These are phyloP conservation scores for Cornus kousa DNA, from an alignment of 148 eudicot species.

Conservation along the genomic window DNA sequence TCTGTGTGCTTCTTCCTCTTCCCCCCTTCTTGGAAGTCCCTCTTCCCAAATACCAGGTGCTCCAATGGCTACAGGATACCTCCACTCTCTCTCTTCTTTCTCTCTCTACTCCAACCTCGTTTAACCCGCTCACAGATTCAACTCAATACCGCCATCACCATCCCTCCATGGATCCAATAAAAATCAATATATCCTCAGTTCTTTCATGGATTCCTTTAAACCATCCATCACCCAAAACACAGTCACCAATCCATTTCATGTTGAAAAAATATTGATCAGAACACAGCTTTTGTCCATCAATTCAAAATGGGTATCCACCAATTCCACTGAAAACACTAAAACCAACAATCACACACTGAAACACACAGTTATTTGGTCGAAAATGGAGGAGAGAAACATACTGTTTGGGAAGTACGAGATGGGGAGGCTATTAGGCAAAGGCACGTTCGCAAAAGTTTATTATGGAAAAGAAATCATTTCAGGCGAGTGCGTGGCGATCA, in stretches of 20 bases:
- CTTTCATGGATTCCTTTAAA: background rate
- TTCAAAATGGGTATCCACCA: background rate
- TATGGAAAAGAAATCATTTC: constrained; percentile 2
- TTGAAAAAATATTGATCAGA: too few relatives aligned
- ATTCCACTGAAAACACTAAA: background rate
- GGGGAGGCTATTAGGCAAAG: constrained; percentile 16
- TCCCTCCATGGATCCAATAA: background rate
- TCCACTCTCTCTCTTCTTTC: background rate
- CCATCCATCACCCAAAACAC: background rate
- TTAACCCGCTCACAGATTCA: background rate
- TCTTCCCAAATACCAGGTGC: background rate
- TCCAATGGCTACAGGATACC: background rate
- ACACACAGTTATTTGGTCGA: background rate
- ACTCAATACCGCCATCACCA: background rate
- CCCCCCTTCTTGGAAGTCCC: background rate
- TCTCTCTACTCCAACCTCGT: background rate
- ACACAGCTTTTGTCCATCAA: background rate
- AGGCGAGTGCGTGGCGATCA: constrained; percentile 23
- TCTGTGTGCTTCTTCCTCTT: background rate
- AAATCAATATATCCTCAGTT: background rate
- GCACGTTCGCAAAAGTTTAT: constrained; percentile 16
- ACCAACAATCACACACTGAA: too few relatives aligned
- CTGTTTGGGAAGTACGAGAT: constrained; percentile 21
- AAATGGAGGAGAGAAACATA: constrained; percentile 1
- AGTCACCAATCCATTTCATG: too few relatives aligned